These are phyloP conservation scores for Xylaria intraflava DNA, from an alignment of 495 filamentous ascomycete genomes.

Conservation along the genomic window DNA sequence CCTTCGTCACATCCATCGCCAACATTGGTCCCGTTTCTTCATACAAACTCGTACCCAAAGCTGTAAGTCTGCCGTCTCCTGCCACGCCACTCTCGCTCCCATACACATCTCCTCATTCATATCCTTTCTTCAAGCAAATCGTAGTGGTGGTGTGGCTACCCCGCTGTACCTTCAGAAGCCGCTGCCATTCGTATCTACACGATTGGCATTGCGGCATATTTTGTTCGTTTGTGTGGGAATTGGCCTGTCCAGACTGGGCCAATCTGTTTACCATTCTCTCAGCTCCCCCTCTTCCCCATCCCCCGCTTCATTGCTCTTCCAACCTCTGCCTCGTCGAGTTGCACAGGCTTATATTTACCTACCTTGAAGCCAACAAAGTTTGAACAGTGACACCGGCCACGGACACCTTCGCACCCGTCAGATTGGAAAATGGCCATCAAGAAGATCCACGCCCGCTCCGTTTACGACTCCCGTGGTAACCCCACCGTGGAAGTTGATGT, in stretches of 20 bases:
- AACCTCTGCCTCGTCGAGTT: background rate
- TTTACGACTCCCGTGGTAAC: slow-evolving; percentile 99
- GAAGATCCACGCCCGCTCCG: slow-evolving; percentile 96
- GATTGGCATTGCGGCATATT: background rate
- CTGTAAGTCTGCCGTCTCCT: background rate
- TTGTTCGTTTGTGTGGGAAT: background rate
- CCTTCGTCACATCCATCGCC: background rate
- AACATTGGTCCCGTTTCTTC: background rate
- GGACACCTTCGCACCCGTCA: background rate
- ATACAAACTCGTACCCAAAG: background rate
- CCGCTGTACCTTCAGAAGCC: background rate
- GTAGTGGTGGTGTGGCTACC: background rate
- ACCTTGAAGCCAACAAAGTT: background rate
- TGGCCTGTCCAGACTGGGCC: background rate
- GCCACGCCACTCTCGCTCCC: no score
- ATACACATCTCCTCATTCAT: no score
- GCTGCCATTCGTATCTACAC: background rate
- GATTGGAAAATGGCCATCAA: slow-evolving; percentile 70
- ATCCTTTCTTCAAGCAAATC: no score
- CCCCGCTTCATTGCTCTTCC: background rate
- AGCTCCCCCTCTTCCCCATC: background rate
- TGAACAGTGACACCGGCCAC: background rate
- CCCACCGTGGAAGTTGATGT: slow-evolving; percentile 91
- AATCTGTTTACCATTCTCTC: background rate
- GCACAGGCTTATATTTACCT: background rate